Base-by-base conservation (phyloP, 371 early-diverging fungal species). In the Batrachochytrium dendrobatidis region DNA sequence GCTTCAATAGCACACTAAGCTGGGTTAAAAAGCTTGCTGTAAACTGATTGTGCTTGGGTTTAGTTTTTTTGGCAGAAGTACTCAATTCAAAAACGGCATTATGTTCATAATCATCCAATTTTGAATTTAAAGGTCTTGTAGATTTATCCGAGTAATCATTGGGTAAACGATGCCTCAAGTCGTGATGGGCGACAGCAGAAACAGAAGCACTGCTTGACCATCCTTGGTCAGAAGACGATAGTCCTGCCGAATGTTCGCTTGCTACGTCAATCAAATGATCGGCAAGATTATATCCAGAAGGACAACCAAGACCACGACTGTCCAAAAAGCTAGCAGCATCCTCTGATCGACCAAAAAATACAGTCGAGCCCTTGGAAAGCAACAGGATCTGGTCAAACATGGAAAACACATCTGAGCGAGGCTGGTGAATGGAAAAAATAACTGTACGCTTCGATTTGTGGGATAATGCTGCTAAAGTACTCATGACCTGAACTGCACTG, bases 341-440 rank as follows among this genome's bases (percentile, higher is more conserved):
- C 53, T 73, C 39, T 4, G 71, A 73, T 5, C 71, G 68, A 0
- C 93, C 93, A 6, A 90, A 90, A 63, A 72, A 75, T 4, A 94
- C 83, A 49, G 86, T 69, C 51, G 79, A 69, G 1, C 94, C 93
- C 39, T 86, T 85, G 30, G 90, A 85, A 35, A 98, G 75, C 34
- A 98, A 70, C 6, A 95, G 72, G 8, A 96, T 73, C 35, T 88
- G 83, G 70, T 94, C 92, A 79, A 98, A 96, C 61, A 92, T 72
- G 8, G 87, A 82, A 52, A 88, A 92, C 56, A 96, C 94, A 60
- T 95, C 88, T 18, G 88, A 85, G 18, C 95, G 81, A 3, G 99
- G 99, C 63, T 99, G 99, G 68, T 98, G 99, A 50, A 98, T 95
- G 17, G 96, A 95, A 55, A 92, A 86, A 1, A 98, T 76, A 22